phyloP scores from a whole-genome alignment of 305 asterid species.

The Plantago rigida region DNA sequence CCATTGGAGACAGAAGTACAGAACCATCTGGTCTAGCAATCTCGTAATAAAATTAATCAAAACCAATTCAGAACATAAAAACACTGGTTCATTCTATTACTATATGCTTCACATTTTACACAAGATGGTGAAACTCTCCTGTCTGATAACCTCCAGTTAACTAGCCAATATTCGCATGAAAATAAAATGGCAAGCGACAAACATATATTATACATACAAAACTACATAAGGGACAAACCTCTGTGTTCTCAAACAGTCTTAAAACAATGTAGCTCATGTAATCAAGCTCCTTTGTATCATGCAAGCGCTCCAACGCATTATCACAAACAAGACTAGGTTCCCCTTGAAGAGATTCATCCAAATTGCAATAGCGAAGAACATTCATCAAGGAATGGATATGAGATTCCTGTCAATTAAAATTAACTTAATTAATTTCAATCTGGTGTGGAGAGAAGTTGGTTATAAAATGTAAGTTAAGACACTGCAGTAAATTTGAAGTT shows the following conservation, averaged over 20 bases:
- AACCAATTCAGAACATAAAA: too few species aligned
- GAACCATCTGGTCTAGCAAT: too few species aligned
- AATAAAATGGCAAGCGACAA: too few species aligned
- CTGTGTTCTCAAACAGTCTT: constrained; percentile 86
- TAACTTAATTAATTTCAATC: constrained; percentile 2
- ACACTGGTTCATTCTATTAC: too few species aligned
- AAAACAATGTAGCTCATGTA: constrained; percentile 90
- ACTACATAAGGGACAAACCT: constrained; percentile 29
- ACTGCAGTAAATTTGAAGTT: background rate
- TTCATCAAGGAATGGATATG: constrained; percentile 96
- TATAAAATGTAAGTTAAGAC: background rate
- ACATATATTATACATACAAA: too few species aligned
- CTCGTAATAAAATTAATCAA: too few species aligned
- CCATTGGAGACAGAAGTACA: too few species aligned
- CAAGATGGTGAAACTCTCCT: too few species aligned
- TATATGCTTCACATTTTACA: too few species aligned
- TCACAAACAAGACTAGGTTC: constrained; percentile 79
- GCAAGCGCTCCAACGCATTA: constrained; percentile 73
- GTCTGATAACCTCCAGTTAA: too few species aligned
- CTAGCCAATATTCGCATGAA: too few species aligned
- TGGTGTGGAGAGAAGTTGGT: background rate
- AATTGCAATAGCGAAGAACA: constrained; percentile 92
- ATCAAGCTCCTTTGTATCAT: constrained; percentile 79
- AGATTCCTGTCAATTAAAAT: constrained; percentile 52
- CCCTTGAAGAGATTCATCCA: constrained; percentile 86